Conservation (phyloP, 2,329 filamentous ascomycete species). For the Colletotrichum sp. region DNA sequence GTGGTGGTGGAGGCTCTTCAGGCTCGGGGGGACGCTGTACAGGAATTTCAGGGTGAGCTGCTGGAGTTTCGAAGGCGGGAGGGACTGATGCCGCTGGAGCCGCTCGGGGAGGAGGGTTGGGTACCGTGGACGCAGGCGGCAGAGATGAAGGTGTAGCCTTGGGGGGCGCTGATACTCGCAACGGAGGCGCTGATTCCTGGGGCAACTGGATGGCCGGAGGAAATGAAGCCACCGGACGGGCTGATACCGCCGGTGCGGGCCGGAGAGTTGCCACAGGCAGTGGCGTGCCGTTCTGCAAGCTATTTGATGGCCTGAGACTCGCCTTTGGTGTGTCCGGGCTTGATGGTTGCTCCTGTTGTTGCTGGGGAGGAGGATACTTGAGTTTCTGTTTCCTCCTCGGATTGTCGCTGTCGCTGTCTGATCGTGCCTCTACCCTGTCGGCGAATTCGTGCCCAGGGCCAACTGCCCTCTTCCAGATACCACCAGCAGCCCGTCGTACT, state of each 20-base stretch:
- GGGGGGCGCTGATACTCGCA: background rate
- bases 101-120: background rate
- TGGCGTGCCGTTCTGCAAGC: background rate
- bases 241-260: background rate
- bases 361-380: background rate
- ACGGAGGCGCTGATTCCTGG: background rate
- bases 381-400: background rate
- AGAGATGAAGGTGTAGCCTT: background rate
- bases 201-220: background rate
- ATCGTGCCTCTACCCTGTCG: constrained; percentile 6
- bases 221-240: background rate
- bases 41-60: background rate
- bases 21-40: background rate
- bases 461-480: constrained; percentile 5
- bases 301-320: background rate
- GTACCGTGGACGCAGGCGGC: background rate
- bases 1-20: constrained; percentile 4
- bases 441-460: background rate
- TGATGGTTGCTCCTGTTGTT: constrained; percentile 1
- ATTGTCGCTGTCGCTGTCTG: constrained; percentile 16
- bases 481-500: constrained; percentile 7
- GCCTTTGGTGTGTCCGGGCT: constrained; percentile 3
- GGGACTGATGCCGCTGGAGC: background rate
- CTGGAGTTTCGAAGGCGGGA: background rate
- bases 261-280: background rate